Evolutionary conservation across 2,329 filamentous ascomycete genomes (phyloP).

Genomic region (Alternaria longipes): DNA sequence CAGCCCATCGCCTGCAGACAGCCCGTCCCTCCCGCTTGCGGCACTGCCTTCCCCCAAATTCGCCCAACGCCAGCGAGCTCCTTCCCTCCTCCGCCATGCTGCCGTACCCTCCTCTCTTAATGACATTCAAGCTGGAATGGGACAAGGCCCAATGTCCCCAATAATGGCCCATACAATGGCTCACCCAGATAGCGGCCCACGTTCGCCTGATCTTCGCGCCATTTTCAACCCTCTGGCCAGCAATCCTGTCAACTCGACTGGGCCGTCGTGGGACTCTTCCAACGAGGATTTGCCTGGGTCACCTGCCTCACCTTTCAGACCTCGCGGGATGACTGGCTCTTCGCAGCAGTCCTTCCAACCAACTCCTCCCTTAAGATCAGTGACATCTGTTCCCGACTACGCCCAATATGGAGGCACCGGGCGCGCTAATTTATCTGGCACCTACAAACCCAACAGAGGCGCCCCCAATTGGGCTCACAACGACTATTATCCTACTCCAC

Average conservation of each 20-base stretch:
- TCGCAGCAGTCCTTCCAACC: slow-evolving; percentile 41
- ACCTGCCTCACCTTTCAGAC: slow-evolving; percentile 26
- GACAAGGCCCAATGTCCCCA: slow-evolving; percentile 36
- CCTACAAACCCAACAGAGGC: slow-evolving; percentile 49
- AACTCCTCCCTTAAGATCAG: slow-evolving; percentile 41
- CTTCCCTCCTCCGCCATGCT: slow-evolving; percentile 52
- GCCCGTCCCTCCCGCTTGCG: slow-evolving; percentile 29
- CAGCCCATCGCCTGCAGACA: slow-evolving; percentile 42
- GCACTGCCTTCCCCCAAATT: slow-evolving; percentile 53
- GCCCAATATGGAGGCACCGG: slow-evolving; percentile 39
- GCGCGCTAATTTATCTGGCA: slow-evolving; percentile 44
- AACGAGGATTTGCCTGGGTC: slow-evolving; percentile 33
- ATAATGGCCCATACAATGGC: slow-evolving; percentile 35
- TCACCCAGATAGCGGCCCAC: slow-evolving; percentile 37
- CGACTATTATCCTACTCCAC: slow-evolving; percentile 41
- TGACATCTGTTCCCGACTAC: slow-evolving; percentile 52
- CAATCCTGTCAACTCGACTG: slow-evolving; percentile 43
- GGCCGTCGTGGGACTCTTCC: slow-evolving; percentile 36
- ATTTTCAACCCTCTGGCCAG: slow-evolving; percentile 48
- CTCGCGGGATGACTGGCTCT: slow-evolving; percentile 47
- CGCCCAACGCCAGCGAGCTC: slow-evolving; percentile 52
- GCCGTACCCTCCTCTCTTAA: slow-evolving; percentile 42
- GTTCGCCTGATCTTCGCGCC: slow-evolving; percentile 43
- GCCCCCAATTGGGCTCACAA: slow-evolving; percentile 49
- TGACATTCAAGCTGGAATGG: slow-evolving; percentile 30